Percentiles rank a stretch among this genome's conserved stretches.
Conservation (phyloP, 2,329 filamentous ascomycete genomes). For the Cryphonectria radicalis region DNA sequence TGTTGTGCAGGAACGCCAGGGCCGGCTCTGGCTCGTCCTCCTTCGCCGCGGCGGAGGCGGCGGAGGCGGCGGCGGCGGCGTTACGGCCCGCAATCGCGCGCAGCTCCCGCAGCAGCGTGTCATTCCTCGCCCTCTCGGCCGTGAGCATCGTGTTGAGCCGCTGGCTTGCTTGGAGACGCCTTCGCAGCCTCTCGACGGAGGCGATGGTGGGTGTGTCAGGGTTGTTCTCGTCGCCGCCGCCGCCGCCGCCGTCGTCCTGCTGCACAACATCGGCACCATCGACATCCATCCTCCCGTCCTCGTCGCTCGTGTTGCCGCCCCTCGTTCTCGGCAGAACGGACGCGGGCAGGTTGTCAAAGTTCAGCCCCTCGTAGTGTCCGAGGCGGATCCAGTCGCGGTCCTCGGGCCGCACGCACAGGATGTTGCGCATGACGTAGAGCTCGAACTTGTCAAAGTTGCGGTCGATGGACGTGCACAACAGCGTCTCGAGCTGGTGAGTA, state of each 20-base stretch:
- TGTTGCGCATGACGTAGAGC: constrained; percentile 88
- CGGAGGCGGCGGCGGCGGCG: background rate
- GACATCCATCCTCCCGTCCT: constrained; percentile 34
- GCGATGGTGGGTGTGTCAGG: constrained; percentile 61
- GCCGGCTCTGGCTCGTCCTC: constrained; percentile 36
- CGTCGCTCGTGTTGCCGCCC: constrained; percentile 23
- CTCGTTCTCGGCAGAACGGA: background rate
- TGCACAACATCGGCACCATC: constrained; percentile 4
- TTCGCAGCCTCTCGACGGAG: constrained; percentile 71
- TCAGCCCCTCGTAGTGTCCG: constrained; percentile 78
- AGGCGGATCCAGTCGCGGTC: constrained; percentile 81
- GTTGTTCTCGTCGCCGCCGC: constrained; percentile 22
- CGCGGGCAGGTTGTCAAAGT: constrained; percentile 42
- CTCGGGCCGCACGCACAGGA: constrained; percentile 69
- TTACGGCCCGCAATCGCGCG: constrained; percentile 47
- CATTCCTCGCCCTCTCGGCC: constrained; percentile 73
- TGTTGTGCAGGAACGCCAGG: constrained; percentile 63
- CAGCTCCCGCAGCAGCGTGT: constrained; percentile 69
- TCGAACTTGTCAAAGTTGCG: constrained; percentile 86
- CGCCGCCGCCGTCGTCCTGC: background rate
- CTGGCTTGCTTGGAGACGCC: constrained; percentile 77
- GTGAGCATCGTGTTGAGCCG: constrained; percentile 72
- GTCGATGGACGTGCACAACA: constrained; percentile 80
- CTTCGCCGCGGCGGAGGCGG: constrained; percentile 27
- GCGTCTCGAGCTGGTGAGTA: constrained; percentile 80